phyloP scores from a whole-genome alignment of 768 basidiomycete species.

The Leccinellum luteum region DNA sequence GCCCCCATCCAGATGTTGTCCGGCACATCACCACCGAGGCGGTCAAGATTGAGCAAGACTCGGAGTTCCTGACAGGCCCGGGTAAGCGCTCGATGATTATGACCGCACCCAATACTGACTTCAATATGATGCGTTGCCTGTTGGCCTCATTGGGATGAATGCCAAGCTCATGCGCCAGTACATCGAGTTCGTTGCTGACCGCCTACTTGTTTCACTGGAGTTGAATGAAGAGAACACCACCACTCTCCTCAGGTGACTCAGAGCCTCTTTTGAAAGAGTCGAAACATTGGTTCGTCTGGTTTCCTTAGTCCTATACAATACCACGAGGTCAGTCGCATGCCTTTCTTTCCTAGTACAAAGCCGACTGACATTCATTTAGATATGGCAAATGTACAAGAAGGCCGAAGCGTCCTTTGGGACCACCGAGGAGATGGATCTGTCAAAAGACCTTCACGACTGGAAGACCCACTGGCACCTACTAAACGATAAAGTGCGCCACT shows the following conservation, averaged over 20 bases:
- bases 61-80: constrained; percentile 79
- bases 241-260: too few relatives aligned
- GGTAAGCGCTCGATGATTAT: constrained; percentile 39
- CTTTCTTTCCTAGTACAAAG: neutral
- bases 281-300: neutral
- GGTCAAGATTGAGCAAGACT: constrained; percentile 83
- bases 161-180: constrained; percentile 83
- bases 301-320: constrained; percentile 2
- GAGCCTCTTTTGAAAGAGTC: constrained; percentile 75
- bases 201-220: constrained; percentile 78
- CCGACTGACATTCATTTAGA: constrained; percentile 42
- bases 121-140: constrained; percentile 78
- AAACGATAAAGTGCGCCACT: constrained; percentile 61
- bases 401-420: constrained; percentile 94
- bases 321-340: constrained; percentile 16
- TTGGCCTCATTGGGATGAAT: constrained; percentile 88
- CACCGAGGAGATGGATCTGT: constrained; percentile 86
- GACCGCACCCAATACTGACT: neutral
- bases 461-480: neutral
- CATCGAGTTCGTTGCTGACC: constrained; percentile 88
- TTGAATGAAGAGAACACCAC: too few relatives aligned
- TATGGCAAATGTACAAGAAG: constrained; percentile 94
- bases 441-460: constrained; percentile 21
- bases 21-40: constrained; percentile 39
- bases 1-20: neutral